phyloP scores from a whole-genome alignment of 2,329 filamentous ascomycete species.

The Lasiodiplodia sp. region DNA sequence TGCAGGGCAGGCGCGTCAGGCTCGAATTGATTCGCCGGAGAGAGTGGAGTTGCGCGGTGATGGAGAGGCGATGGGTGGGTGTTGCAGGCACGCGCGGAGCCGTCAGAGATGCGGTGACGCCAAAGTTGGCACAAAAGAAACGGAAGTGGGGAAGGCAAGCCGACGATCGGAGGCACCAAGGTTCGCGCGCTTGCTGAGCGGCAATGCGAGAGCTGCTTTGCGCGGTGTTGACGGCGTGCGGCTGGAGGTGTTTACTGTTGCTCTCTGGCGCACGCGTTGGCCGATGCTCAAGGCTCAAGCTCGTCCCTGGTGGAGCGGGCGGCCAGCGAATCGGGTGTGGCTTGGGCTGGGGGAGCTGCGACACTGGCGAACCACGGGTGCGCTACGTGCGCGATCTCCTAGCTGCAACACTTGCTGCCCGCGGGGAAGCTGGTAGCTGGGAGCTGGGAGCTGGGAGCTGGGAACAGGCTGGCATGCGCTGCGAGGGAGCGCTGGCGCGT shows the following conservation, averaged over 20 bases:
- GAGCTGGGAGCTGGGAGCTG: slow-evolving; percentile 7
- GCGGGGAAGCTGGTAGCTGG: slow-evolving; percentile 22
- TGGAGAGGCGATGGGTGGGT: slow-evolving; percentile 41
- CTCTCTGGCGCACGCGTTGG: slow-evolving; percentile 24
- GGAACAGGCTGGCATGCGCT: slow-evolving; percentile 2
- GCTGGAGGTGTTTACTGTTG: slow-evolving; percentile 23
- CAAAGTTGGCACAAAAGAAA: slow-evolving; percentile 26
- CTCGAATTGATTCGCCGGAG: slow-evolving; percentile 30
- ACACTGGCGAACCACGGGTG: slow-evolving; percentile 37
- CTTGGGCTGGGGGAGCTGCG: slow-evolving; percentile 25
- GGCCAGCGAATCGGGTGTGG: slow-evolving; percentile 26
- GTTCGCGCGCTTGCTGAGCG: not conserved
- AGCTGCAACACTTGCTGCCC: slow-evolving; percentile 36
- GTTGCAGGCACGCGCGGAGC: slow-evolving; percentile 31
- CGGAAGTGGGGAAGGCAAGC: slow-evolving; percentile 30
- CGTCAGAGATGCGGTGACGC: slow-evolving; percentile 31
- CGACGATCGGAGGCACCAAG: slow-evolving; percentile 19
- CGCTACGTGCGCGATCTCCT: slow-evolving; percentile 36
- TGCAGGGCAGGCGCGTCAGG: slow-evolving; percentile 18
- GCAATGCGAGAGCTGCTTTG: not conserved
- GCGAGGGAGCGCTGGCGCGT: slow-evolving; percentile 3
- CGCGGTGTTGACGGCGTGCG: not conserved
- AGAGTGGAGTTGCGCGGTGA: slow-evolving; percentile 41
- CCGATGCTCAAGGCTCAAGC: slow-evolving; percentile 25
- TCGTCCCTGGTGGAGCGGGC: slow-evolving; percentile 27